A percentile compares a stretch with the other conserved stretches of the same genome.
phyloP scores from a whole-genome alignment of 1,284 basidiomycete species.

The Cutaneotrichosporon sp. region DNA sequence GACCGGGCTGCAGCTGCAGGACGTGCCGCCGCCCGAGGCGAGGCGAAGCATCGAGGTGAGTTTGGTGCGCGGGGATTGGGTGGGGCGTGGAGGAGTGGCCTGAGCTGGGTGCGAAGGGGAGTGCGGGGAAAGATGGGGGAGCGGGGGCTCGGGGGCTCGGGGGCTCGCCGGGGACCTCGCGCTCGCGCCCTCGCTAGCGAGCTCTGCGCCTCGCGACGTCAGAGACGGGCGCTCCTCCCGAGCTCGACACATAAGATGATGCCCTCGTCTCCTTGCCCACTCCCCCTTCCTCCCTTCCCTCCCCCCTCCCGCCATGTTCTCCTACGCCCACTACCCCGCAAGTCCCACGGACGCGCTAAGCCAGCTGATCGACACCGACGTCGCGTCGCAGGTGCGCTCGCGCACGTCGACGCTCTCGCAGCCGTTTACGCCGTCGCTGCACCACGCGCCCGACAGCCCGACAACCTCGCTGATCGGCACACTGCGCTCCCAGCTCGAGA shows the following conservation, averaged over 20 bases:
- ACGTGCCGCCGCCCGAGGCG: conserved; percentile 1
- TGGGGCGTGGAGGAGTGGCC: neutral
- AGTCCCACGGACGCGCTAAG: neutral
- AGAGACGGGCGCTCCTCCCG: too few relatives aligned
- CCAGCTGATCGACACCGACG: conserved; percentile 3
- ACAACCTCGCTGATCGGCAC: conserved; percentile 65
- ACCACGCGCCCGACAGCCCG: conserved; percentile 50
- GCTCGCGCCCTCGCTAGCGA: too few relatives aligned
- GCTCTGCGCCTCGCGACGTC: too few relatives aligned
- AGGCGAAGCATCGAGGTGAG: conserved; percentile 14
- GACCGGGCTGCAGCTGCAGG: conserved; percentile 12
- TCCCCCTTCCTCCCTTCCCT: neutral
- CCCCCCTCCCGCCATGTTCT: neutral
- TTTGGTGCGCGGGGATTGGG: neutral
- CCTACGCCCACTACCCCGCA: neutral
- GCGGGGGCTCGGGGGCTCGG: neutral
- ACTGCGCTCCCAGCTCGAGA: conserved; percentile 75
- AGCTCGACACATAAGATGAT: too few relatives aligned
- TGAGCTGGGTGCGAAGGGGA: neutral
- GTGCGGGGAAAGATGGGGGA: neutral
- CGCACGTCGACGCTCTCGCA: conserved; percentile 13
- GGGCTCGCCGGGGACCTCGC: neutral
- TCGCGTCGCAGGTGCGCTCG: conserved; percentile 7
- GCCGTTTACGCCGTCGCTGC: conserved; percentile 19
- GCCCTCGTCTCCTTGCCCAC: neutral